Evolutionary conservation across 371 early-diverging fungal genomes (phyloP).

Genomic region (Syncephalis fuscata): DNA sequence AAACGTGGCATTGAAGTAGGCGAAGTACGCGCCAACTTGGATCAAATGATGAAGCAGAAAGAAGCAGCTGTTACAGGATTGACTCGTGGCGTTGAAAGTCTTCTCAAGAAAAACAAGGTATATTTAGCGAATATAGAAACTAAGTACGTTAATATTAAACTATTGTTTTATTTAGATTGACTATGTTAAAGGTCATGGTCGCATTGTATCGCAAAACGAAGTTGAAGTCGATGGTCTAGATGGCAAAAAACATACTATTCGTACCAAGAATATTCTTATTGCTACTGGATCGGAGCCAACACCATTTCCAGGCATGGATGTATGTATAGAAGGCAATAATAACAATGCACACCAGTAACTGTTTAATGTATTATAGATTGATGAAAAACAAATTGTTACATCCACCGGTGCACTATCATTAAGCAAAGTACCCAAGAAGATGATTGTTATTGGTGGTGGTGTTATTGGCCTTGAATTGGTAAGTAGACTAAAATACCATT

Average conservation of each 20-base stretch:
- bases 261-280: constrained; percentile 90
- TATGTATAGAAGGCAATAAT: constrained; percentile 7
- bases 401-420: constrained; percentile 95
- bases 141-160: too few species aligned
- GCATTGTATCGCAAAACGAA: constrained; percentile 57
- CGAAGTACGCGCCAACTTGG: constrained; percentile 64
- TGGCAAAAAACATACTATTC: constrained; percentile 47
- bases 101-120: constrained; percentile 95
- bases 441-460: constrained; percentile 97
- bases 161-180: constrained; percentile 27
- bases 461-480: constrained; percentile 92
- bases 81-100: constrained; percentile 83
- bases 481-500: too few species aligned
- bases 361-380: constrained; percentile 24
- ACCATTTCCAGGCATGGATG: constrained; percentile 82
- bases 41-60: constrained; percentile 82
- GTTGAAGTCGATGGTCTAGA: constrained; percentile 66
- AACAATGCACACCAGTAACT: not conserved
- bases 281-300: constrained; percentile 95
- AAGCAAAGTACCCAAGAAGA: constrained; percentile 85
- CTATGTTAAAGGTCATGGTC: constrained; percentile 87
- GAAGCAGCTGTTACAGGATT: constrained; percentile 73
- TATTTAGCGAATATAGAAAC: too few species aligned
- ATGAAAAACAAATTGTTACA: constrained; percentile 90
- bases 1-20: constrained; percentile 89